Conservation (phyloP, 495 filamentous ascomycete species). For the Lasiosphaeriaceae sp. region DNA sequence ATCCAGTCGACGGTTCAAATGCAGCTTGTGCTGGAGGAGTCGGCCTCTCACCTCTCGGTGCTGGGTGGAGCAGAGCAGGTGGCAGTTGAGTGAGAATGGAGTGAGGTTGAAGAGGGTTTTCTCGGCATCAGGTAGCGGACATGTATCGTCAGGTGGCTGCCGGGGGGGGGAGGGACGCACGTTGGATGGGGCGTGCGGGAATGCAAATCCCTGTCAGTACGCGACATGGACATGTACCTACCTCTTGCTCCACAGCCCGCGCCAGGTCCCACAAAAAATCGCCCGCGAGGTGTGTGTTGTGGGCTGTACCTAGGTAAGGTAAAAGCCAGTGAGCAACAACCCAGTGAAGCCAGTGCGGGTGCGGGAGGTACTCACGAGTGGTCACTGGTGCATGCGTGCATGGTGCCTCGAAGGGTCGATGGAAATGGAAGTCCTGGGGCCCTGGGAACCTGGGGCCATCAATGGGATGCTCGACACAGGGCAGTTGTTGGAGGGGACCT, state of each 20-base stretch:
- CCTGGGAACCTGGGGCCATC: too few species aligned
- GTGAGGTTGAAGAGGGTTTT: constrained; percentile 26
- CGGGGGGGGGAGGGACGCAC: constrained; percentile 11
- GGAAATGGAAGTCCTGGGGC: constrained; percentile 2
- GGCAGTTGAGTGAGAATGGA: constrained; percentile 5
- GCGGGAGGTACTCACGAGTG: too few species aligned
- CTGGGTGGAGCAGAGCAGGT: neutral
- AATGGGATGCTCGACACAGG: too few species aligned
- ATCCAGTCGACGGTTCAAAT: too few species aligned
- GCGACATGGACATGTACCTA: constrained; percentile 20
- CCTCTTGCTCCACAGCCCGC: constrained; percentile 16
- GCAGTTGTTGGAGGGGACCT: too few species aligned
- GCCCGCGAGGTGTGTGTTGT: constrained; percentile 11
- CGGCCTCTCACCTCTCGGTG: neutral
- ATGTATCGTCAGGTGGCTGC: constrained; percentile 26
- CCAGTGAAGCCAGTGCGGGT: too few species aligned
- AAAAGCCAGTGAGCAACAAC: too few species aligned
- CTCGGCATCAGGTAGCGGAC: constrained; percentile 13
- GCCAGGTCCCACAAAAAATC: constrained; percentile 12
- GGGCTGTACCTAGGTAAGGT: too few species aligned
- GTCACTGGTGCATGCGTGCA: too few species aligned
- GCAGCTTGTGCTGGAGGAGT: constrained; percentile 1
- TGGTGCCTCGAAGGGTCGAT: constrained; percentile 9
- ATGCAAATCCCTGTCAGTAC: constrained; percentile 29
- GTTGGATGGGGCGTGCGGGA: constrained; percentile 28